These are phyloP conservation scores for Oryza australiensis DNA, from an alignment of 176 grass and related monocot genomes.

Conservation along the genomic window DNA sequence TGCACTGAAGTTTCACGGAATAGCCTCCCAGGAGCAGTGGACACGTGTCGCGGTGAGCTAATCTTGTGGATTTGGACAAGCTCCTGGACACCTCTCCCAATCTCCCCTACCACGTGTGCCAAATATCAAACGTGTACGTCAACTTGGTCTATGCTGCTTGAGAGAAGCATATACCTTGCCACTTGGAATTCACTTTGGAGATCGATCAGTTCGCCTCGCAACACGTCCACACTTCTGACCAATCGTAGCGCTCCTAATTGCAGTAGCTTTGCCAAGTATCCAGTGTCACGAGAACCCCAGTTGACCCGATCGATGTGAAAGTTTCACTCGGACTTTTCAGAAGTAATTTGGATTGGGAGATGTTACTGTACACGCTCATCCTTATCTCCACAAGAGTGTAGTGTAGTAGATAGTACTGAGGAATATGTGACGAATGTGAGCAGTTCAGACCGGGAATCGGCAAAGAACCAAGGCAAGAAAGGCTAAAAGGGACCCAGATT, in stretches of 20 bases:
- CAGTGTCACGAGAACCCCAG: constrained; percentile 26
- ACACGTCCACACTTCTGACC: constrained; percentile 13
- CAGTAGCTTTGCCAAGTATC: background rate
- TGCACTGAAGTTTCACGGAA: background rate
- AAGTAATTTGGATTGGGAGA: background rate
- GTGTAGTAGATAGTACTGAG: background rate
- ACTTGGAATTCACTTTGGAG: constrained; percentile 11
- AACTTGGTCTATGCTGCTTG: background rate
- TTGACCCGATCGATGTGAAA: constrained; percentile 13
- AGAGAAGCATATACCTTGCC: constrained; percentile 5
- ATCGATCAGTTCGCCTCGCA: background rate
- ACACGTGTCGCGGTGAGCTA: constrained; percentile 38
- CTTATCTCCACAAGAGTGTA: constrained; percentile 20
- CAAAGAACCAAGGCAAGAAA: background rate
- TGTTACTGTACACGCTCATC: background rate
- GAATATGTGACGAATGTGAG: background rate
- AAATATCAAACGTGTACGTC: constrained; percentile 50
- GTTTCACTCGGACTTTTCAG: background rate
- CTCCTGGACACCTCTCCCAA: constrained; percentile 2
- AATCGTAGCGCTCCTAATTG: background rate
- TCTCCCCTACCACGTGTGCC: constrained; percentile 24
- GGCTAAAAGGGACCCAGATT: background rate
- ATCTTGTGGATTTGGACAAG: constrained; percentile 26
- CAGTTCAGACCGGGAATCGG: background rate
- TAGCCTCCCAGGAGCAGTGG: background rate